Evolutionary conservation across 1,284 basidiomycete species (phyloP).

Genomic region (Ustilago crameri): DNA sequence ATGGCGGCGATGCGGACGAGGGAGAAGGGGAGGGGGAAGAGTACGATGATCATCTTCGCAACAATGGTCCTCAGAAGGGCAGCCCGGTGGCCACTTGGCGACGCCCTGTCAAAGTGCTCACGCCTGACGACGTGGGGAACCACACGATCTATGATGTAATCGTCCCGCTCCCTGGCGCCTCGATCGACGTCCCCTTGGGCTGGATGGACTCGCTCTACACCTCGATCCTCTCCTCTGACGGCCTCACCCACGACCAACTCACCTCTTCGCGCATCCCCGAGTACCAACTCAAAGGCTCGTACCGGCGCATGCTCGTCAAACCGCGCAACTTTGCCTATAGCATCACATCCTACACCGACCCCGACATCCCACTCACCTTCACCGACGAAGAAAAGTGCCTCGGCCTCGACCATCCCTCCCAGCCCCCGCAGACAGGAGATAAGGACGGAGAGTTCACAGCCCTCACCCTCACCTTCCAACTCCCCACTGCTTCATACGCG

Average conservation of each 20-base stretch:
- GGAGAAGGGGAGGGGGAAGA: conserved; percentile 4
- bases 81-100: conserved; percentile 50
- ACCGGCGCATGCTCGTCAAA: conserved; percentile 87
- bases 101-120: conserved; percentile 79
- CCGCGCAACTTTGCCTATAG: conserved; percentile 84
- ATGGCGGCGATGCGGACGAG: neutral
- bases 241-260: conserved; percentile 86
- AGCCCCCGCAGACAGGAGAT: neutral
- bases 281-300: conserved; percentile 89
- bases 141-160: conserved; percentile 92
- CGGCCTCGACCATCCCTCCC: conserved; percentile 7
- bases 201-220: conserved; percentile 82
- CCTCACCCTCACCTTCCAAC: conserved; percentile 57
- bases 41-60: conserved; percentile 20
- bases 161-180: conserved; percentile 92
- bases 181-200: conserved; percentile 88
- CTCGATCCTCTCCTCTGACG: conserved; percentile 83
- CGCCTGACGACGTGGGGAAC: conserved; percentile 76
- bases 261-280: conserved; percentile 74
- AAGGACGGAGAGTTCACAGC: conserved; percentile 45
- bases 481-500: conserved; percentile 63
- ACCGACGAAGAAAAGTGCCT: conserved; percentile 89
- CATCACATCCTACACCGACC: conserved; percentile 88
- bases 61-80: conserved; percentile 3
- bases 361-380: conserved; percentile 87